Percentiles rank a stretch among this genome's conserved stretches.
These are phyloP conservation scores for Violaceomyces palustris DNA, from an alignment of 1,284 basidiomycete genomes.

Conservation along the genomic window DNA sequence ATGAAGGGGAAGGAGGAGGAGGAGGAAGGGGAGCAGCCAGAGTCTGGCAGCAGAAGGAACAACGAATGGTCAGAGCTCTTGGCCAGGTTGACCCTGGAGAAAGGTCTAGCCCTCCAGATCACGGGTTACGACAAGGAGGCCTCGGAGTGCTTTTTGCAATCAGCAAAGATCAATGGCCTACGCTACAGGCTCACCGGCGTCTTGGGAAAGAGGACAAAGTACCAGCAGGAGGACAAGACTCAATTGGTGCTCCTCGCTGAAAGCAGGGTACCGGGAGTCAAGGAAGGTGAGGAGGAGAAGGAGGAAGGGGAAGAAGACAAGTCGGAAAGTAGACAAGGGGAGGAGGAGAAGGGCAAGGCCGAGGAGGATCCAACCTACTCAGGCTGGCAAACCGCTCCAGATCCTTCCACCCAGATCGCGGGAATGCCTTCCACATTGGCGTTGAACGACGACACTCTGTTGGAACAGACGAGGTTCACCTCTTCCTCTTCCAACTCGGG, in stretches of 20 bases:
- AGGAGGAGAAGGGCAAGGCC: slow-evolving; percentile 11
- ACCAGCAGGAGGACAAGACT: slow-evolving; percentile 75
- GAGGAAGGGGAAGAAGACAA: slow-evolving; percentile 12
- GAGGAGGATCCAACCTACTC: slow-evolving; percentile 7
- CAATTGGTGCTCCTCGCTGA: slow-evolving; percentile 92
- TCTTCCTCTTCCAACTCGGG: slow-evolving; percentile 57
- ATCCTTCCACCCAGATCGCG: slow-evolving; percentile 29
- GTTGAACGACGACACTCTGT: slow-evolving; percentile 91
- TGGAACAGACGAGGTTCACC: slow-evolving; percentile 90
- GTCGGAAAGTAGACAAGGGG: no score
- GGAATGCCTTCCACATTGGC: slow-evolving; percentile 68
- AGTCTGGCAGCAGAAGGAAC: neutral
- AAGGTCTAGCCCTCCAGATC: slow-evolving; percentile 72
- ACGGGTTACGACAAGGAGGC: slow-evolving; percentile 72
- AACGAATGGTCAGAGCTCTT: slow-evolving; percentile 60
- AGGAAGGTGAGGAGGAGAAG: slow-evolving; percentile 30
- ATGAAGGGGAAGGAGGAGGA: slow-evolving; percentile 39
- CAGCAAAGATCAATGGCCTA: slow-evolving; percentile 71
- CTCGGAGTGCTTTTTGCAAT: slow-evolving; percentile 71
- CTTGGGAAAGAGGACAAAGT: slow-evolving; percentile 89
- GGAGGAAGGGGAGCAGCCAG: neutral
- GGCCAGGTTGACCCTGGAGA: slow-evolving; percentile 70
- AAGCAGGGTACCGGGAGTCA: slow-evolving; percentile 57
- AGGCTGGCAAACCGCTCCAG: slow-evolving; percentile 32
- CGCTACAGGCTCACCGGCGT: slow-evolving; percentile 90